phyloP scores from a whole-genome alignment of 805 yeast species.

The Dipodascus albidus region DNA sequence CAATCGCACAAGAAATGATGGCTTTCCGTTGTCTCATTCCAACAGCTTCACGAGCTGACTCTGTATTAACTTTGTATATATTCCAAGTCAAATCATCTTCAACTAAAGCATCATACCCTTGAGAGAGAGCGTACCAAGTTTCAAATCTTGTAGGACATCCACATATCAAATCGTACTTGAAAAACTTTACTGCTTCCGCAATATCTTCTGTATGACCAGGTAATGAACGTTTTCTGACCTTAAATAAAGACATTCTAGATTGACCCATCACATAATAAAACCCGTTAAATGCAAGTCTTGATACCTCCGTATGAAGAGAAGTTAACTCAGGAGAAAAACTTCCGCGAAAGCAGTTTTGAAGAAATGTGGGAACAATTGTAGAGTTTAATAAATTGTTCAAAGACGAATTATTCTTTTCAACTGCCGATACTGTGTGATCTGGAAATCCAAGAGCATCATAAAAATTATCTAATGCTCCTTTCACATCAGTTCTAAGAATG shows the following conservation, averaged over 20 bases:
- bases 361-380: conserved; percentile 12
- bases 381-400: conserved; percentile 35
- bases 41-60: conserved; percentile 48
- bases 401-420: conserved; percentile 29
- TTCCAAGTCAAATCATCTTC: conserved; percentile 93
- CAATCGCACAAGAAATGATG: conserved; percentile 64
- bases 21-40: conserved; percentile 60
- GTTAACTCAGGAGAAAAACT: conserved; percentile 9
- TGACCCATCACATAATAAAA: conserved; percentile 62
- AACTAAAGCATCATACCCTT: conserved; percentile 62
- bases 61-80: conserved; percentile 60
- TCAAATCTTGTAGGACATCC: conserved; percentile 58
- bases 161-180: conserved; percentile 55
- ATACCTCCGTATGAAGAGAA: conserved; percentile 18
- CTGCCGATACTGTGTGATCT: conserved; percentile 11
- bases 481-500: conserved; percentile 59
- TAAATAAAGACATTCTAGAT: conserved; percentile 53
- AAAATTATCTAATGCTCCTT: conserved; percentile 57
- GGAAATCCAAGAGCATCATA: conserved; percentile 66
- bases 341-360: conserved; percentile 16
- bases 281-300: conserved; percentile 38
- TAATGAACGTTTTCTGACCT: conserved; percentile 61
- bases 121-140: conserved; percentile 78
- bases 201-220: conserved; percentile 77
- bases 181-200: conserved; percentile 56